Conservation (phyloP, 805 yeast genomes). For the Nakazawaea ishiwadae region DNA sequence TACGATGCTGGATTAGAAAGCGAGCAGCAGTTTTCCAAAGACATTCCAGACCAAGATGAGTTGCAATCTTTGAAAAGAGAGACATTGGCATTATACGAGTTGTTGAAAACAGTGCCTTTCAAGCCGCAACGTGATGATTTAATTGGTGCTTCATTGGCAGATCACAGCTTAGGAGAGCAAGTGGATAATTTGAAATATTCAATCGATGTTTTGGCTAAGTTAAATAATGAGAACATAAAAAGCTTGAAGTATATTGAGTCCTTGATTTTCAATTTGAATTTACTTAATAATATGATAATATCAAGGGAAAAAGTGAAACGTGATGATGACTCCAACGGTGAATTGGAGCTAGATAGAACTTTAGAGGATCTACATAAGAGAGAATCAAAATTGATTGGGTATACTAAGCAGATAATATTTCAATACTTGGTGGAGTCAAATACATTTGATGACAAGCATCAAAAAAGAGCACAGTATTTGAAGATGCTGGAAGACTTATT, state of each 20-base stretch:
- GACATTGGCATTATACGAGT: slow-evolving; percentile 20
- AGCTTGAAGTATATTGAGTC: slow-evolving; percentile 6
- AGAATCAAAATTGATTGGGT: slow-evolving; percentile 19
- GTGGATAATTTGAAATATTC: slow-evolving; percentile 11
- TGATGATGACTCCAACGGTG: not conserved
- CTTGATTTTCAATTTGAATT: slow-evolving; percentile 8
- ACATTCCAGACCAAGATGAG: slow-evolving; percentile 2
- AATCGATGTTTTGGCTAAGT: not conserved
- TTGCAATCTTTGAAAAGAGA: slow-evolving; percentile 9
- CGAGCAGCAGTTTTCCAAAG: too few species aligned
- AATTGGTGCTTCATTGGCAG: slow-evolving; percentile 22
- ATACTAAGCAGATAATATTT: slow-evolving; percentile 21
- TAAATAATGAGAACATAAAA: slow-evolving; percentile 2
- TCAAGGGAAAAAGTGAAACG: slow-evolving; percentile 11
- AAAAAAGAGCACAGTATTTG: slow-evolving; percentile 17
- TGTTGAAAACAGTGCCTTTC: slow-evolving; percentile 22
- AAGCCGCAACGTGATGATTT: slow-evolving; percentile 25
- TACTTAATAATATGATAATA: slow-evolving; percentile 10
- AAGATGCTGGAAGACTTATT: slow-evolving; percentile 24
- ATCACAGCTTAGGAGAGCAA: slow-evolving; percentile 15
- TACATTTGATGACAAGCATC: slow-evolving; percentile 19
- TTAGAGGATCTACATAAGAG: slow-evolving; percentile 16
- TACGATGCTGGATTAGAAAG: slow-evolving; percentile 6
- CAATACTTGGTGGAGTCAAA: slow-evolving; percentile 24
- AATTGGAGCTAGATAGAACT: not conserved